Conservation (phyloP, 2,329 filamentous ascomycete genomes). For the Scedosporium boydii region DNA sequence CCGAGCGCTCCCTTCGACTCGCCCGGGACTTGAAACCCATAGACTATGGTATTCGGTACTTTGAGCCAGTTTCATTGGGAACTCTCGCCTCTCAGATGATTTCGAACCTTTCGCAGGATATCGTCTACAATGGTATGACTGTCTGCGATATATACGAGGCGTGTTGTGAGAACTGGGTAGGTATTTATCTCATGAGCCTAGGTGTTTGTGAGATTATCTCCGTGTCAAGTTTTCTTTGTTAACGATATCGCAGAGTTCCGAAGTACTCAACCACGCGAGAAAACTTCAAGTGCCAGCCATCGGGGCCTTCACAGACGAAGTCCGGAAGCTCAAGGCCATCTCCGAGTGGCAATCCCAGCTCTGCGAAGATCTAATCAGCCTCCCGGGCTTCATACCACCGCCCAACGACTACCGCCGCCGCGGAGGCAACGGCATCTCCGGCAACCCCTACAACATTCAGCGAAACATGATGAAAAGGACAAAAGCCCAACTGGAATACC, state of each 20-base stretch:
- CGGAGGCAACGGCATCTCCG: not conserved
- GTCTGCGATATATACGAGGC: not conserved
- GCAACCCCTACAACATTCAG: not conserved
- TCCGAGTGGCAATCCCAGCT: not conserved
- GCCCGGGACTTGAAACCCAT: not conserved
- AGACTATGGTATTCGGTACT: not conserved
- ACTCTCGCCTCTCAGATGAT: not conserved
- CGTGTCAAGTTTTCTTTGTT: not conserved
- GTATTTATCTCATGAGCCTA: not conserved
- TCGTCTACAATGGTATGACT: not conserved
- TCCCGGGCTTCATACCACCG: not conserved
- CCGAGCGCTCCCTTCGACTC: not conserved
- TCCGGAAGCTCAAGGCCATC: not conserved
- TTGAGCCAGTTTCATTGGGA: not conserved
- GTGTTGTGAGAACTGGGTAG: not conserved
- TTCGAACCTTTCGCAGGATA: not conserved
- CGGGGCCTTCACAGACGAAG: not conserved
- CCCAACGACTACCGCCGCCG: not conserved
- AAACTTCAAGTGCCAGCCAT: not conserved
- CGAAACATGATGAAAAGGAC: not conserved
- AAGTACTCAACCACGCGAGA: not conserved
- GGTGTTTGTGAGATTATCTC: not conserved
- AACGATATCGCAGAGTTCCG: not conserved
- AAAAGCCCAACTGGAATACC: not conserved
- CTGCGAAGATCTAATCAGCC: constrained; percentile 6